Conservation (phyloP, 2,329 filamentous ascomycete genomes). For the Rhinocladiella similis region DNA sequence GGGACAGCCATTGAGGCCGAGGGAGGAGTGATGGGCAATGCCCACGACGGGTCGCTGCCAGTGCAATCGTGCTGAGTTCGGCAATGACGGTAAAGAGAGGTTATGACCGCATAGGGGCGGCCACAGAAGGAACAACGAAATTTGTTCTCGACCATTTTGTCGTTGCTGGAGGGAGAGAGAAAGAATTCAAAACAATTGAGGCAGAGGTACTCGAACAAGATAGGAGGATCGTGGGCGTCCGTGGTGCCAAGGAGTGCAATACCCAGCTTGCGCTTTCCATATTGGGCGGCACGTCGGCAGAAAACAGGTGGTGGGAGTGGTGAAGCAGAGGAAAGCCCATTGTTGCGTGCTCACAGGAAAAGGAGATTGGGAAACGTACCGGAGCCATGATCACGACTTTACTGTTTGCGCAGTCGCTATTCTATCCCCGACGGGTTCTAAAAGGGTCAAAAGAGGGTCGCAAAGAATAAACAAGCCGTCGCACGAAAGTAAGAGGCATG, state of each 20-base stretch:
- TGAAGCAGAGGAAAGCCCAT: too few species aligned
- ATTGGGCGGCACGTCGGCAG: too few species aligned
- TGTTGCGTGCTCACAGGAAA: neutral
- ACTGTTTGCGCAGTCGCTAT: neutral
- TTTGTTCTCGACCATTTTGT: neutral
- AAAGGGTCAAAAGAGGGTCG: neutral
- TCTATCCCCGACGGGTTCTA: neutral
- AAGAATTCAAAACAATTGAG: neutral
- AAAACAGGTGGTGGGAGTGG: too few species aligned
- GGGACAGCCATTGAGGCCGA: constrained; percentile 27
- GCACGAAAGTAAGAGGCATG: neutral
- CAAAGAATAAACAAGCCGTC: neutral
- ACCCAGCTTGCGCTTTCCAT: too few species aligned
- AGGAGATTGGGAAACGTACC: constrained; percentile 9
- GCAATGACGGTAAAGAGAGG: constrained; percentile 9
- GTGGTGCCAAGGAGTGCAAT: too few species aligned
- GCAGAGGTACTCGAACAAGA: too few species aligned
- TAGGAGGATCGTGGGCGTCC: too few species aligned
- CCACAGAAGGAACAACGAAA: constrained; percentile 5
- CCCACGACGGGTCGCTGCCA: neutral
- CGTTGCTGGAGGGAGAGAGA: neutral
- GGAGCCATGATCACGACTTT: constrained; percentile 14
- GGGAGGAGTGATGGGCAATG: neutral
- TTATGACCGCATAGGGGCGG: neutral
- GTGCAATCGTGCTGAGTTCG: constrained; percentile 2